A percentile compares a stretch with the other conserved stretches of the same genome.
phyloP scores from a whole-genome alignment of 306 rosid species.

The Heteromeles arbutifolia region DNA sequence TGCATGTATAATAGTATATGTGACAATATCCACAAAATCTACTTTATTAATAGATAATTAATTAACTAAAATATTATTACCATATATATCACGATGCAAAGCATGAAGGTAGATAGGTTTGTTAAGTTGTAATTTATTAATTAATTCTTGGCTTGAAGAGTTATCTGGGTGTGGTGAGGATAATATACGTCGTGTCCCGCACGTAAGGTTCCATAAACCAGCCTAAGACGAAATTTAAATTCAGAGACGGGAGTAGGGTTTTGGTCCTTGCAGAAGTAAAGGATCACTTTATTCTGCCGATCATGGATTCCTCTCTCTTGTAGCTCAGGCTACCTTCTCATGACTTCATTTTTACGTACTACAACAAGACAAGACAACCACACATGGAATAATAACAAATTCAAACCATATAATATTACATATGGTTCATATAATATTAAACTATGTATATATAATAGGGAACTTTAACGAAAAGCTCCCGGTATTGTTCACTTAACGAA shows the following conservation, averaged over 20 bases:
- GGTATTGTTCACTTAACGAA: too few relatives aligned
- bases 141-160: neutral
- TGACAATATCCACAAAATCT: neutral
- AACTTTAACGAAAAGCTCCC: too few relatives aligned
- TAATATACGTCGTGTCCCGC: neutral
- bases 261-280: neutral
- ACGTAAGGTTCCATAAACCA: neutral
- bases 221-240: neutral
- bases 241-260: neutral
- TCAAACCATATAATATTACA: neutral
- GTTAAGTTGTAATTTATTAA: neutral
- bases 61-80: neutral
- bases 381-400: neutral
- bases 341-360: neutral
- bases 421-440: neutral
- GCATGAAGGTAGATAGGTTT: neutral
- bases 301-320: neutral
- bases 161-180: neutral
- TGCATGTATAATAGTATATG: neutral
- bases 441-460: neutral
- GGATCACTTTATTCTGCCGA: neutral
- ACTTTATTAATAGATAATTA: neutral
- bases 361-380: neutral
- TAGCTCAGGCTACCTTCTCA: neutral
- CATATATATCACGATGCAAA: neutral